phyloP scores from a whole-genome alignment of 2,329 filamentous ascomycete genomes.

The Clarireedia sp. region DNA sequence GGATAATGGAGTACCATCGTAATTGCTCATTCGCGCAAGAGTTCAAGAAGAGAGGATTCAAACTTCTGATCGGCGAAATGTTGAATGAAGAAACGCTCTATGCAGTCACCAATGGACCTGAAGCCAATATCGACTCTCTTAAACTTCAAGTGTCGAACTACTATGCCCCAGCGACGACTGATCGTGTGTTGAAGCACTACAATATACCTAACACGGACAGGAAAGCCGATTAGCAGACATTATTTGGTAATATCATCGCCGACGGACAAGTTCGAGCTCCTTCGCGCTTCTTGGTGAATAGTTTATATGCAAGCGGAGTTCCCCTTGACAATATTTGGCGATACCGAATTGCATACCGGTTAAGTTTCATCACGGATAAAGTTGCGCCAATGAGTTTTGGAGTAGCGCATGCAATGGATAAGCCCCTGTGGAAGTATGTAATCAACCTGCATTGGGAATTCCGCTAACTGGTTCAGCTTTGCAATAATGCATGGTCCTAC shows the following conservation, averaged over 20 bases:
- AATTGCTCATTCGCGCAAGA: slow-evolving; percentile 32
- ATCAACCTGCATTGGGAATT: neutral
- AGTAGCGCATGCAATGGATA: slow-evolving; percentile 35
- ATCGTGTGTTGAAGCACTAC: slow-evolving; percentile 32
- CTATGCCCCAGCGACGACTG: slow-evolving; percentile 34
- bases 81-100: slow-evolving; percentile 38
- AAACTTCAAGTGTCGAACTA: slow-evolving; percentile 36
- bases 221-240: slow-evolving; percentile 31
- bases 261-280: slow-evolving; percentile 36
- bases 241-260: slow-evolving; percentile 36
- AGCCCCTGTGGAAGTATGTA: slow-evolving; percentile 37
- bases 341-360: slow-evolving; percentile 35
- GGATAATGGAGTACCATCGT: slow-evolving; percentile 34
- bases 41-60: slow-evolving; percentile 31
- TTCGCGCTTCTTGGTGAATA: slow-evolving; percentile 29
- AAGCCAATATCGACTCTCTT: slow-evolving; percentile 30
- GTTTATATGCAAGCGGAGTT: slow-evolving; percentile 30
- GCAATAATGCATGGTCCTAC: slow-evolving; percentile 34
- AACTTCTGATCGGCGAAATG: slow-evolving; percentile 37
- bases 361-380: slow-evolving; percentile 36
- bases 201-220: slow-evolving; percentile 27
- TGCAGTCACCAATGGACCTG: slow-evolving; percentile 33
- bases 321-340: slow-evolving; percentile 32
- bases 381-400: slow-evolving; percentile 32
- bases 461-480: slow-evolving; percentile 24